A percentile compares a stretch with the other conserved stretches of the same genome.
Conservation (phyloP, 441 rosid genomes). For the Mallotus repandus region DNA sequence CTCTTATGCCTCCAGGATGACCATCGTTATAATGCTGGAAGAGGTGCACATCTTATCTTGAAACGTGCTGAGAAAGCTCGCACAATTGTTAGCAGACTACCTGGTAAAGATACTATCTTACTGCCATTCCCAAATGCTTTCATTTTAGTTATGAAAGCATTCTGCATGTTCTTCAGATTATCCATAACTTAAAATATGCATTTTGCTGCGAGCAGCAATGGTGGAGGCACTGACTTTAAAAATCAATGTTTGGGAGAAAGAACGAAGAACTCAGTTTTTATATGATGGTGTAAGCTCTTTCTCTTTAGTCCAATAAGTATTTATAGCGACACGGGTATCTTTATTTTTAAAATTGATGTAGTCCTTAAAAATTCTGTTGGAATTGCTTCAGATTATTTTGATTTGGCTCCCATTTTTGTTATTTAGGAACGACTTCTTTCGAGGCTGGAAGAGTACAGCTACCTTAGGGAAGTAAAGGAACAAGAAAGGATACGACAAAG, state of each 20-base stretch:
- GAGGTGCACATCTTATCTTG: constrained; percentile 81
- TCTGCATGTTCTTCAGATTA: background rate
- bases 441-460: constrained; percentile 65
- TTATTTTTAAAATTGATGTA: background rate
- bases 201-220: constrained; percentile 45
- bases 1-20: constrained; percentile 53
- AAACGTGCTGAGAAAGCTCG: constrained; percentile 95
- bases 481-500: constrained; percentile 60
- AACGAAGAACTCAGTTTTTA: constrained; percentile 60
- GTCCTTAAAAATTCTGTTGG: background rate
- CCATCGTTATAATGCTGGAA: constrained; percentile 84
- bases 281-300: constrained; percentile 81
- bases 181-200: background rate
- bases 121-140: background rate
- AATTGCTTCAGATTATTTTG: background rate
- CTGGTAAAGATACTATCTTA: constrained; percentile 43
- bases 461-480: constrained; percentile 64
- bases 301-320: background rate
- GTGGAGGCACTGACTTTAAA: constrained; percentile 63
- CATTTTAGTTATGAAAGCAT: background rate
- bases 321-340: background rate
- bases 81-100: constrained; percentile 62
- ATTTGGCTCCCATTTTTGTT: background rate
- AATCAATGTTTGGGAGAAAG: constrained; percentile 72
- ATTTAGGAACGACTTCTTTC: constrained; percentile 62